These are phyloP conservation scores for Wallacemonas sp. DNA, from an alignment of 208 protist species.

Conservation along the genomic window DNA sequence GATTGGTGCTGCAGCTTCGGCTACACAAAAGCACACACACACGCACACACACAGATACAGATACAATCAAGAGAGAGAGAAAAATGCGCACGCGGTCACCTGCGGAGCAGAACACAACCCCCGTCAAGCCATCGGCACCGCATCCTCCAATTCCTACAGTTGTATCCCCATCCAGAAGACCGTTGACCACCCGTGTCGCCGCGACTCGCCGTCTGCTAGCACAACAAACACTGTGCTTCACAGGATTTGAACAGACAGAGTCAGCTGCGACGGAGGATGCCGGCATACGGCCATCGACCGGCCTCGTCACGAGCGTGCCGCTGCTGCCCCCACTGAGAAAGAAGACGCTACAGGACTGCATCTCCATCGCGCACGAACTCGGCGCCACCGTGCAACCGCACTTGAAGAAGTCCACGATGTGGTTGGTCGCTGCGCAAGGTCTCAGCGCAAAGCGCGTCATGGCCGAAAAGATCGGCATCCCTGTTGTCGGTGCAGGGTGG, in stretches of 20 bases:
- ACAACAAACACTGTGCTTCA: conserved; percentile 32
- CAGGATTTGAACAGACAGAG: conserved; percentile 20
- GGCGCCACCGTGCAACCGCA: conserved; percentile 36
- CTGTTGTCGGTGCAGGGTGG: conserved; percentile 61
- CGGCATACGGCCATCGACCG: not conserved
- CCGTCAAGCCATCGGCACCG: too few species aligned
- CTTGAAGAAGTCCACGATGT: conserved; percentile 40
- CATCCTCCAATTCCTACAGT: too few species aligned
- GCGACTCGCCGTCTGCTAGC: too few species aligned
- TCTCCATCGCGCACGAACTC: conserved; percentile 18
- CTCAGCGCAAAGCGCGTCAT: conserved; percentile 73
- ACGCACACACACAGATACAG: conserved; percentile 4
- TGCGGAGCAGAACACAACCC: not conserved
- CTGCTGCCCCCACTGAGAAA: too few species aligned
- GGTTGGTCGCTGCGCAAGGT: conserved; percentile 67
- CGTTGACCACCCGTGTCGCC: too few species aligned
- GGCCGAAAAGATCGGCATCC: conserved; percentile 48
- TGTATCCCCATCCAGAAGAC: too few species aligned
- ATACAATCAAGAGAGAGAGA: too few species aligned
- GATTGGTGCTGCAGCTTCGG: too few species aligned
- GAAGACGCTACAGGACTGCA: not conserved
- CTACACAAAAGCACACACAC: not conserved
- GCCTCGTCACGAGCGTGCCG: too few species aligned
- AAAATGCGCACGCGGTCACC: not conserved
- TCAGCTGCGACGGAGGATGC: not conserved